Conservation (phyloP, 306 rosid genomes). For the Fragaria nilgerrensis region DNA sequence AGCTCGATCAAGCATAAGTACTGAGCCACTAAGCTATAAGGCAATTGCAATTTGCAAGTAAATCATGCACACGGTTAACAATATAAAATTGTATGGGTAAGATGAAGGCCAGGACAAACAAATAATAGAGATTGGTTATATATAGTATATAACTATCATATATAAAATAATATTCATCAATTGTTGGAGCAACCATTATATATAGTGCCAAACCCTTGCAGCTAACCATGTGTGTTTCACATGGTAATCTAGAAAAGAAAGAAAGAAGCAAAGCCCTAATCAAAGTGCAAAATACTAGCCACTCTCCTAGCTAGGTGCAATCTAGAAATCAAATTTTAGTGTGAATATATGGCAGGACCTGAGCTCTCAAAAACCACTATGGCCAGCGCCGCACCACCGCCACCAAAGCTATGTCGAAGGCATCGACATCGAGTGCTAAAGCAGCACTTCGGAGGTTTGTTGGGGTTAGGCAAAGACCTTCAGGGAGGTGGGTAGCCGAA, state of each 20-base stretch:
- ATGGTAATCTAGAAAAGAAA: not conserved
- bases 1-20: not conserved
- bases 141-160: slow-evolving; percentile 34
- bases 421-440: slow-evolving; percentile 26
- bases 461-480: slow-evolving; percentile 88
- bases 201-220: slow-evolving; percentile 25
- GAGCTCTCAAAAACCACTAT: slow-evolving; percentile 44
- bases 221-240: slow-evolving; percentile 3
- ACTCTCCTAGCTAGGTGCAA: not conserved
- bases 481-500: slow-evolving; percentile 96
- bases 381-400: slow-evolving; percentile 5
- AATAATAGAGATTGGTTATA: slow-evolving; percentile 37
- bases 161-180: slow-evolving; percentile 19
- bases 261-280: not conserved
- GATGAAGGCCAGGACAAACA: slow-evolving; percentile 24
- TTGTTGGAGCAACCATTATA: slow-evolving; percentile 34
- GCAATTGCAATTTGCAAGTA: slow-evolving; percentile 5
- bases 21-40: not conserved
- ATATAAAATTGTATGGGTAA: slow-evolving; percentile 25
- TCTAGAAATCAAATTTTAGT: slow-evolving; percentile 1
- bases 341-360: slow-evolving; percentile 48
- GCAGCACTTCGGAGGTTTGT: slow-evolving; percentile 48
- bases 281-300: not conserved
- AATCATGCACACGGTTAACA: slow-evolving; percentile 27
- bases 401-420: slow-evolving; percentile 17